Evolutionary conservation across 352 stramenopile species (phyloP).

Genomic region (Phytophthora vignae): DNA sequence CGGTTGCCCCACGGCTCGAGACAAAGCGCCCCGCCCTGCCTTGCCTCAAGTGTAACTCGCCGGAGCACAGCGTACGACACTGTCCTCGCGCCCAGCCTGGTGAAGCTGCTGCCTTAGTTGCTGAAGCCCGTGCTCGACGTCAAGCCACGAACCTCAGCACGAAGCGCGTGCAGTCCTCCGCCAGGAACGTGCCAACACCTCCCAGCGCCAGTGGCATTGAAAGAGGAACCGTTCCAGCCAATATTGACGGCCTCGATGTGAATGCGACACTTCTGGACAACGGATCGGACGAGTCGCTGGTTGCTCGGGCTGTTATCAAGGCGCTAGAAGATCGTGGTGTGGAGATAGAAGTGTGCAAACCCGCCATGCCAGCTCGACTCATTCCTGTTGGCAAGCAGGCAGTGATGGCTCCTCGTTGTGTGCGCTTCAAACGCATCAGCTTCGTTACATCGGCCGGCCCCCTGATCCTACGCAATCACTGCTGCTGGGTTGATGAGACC

Average conservation of each 20-base stretch:
- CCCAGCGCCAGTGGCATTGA: background rate
- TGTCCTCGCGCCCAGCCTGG: background rate
- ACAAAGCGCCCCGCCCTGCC: background rate
- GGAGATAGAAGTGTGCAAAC: background rate
- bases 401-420: background rate
- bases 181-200: no score
- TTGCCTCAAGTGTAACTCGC: background rate
- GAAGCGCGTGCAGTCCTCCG: background rate
- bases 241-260: background rate
- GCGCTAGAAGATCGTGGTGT: background rate
- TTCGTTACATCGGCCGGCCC: background rate
- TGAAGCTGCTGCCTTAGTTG: background rate
- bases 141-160: background rate
- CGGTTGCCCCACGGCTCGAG: no score
- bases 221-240: no score
- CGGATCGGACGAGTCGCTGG: background rate
- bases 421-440: background rate
- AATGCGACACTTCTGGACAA: background rate
- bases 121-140: background rate
- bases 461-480: background rate
- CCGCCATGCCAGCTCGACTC: background rate
- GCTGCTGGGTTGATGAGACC: background rate
- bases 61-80: background rate
- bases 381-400: background rate
- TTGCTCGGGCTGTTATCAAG: background rate